Conservation (phyloP, 2,329 filamentous ascomycete genomes). For the Diaporthe vaccinii region DNA sequence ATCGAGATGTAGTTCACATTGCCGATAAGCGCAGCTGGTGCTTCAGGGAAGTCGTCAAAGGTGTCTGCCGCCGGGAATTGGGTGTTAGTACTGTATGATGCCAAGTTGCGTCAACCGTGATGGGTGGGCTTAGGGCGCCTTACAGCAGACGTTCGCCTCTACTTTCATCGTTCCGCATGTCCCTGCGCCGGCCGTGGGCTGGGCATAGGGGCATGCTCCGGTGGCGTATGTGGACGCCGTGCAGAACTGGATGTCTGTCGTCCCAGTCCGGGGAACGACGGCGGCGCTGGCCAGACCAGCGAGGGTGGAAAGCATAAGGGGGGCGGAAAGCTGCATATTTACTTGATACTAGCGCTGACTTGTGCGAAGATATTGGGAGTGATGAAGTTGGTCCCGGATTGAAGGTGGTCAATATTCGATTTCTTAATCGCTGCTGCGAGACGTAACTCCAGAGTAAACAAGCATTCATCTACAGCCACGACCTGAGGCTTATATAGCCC, state of each 20-base stretch:
- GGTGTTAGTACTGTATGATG: neutral
- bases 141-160: slow-evolving; percentile 26
- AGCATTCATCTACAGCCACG: slow-evolving; percentile 3
- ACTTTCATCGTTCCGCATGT: slow-evolving; percentile 30
- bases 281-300: neutral
- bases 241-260: slow-evolving; percentile 32
- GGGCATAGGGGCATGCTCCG: slow-evolving; percentile 33
- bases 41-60: slow-evolving; percentile 25
- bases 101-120: neutral
- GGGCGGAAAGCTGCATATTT: neutral
- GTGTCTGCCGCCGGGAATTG: slow-evolving; percentile 1
- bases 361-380: too few species aligned
- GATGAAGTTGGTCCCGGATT: too few species aligned
- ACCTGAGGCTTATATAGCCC: slow-evolving; percentile 22
- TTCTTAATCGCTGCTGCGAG: neutral
- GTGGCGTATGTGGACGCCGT: slow-evolving; percentile 24
- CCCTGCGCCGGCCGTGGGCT: slow-evolving; percentile 33
- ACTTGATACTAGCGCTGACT: neutral
- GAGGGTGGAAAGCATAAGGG: neutral
- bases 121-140: neutral
- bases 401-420: neutral
- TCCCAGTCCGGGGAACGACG: neutral
- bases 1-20: slow-evolving; percentile 35
- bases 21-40: slow-evolving; percentile 10
- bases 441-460: neutral